These are phyloP conservation scores for Sorghum bicolor DNA, from an alignment of 176 grass and related monocot genomes.

Conservation along the genomic window Sorghum_bicolor_NCBIv3 NC_012874.2:67385501-67386000, in stretches of 20 bases:
- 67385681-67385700: neutral
- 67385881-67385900: constrained; percentile 82
- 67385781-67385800: neutral
- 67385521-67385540: neutral
- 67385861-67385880: constrained; percentile 56
- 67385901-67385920: constrained; percentile 82
- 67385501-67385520: neutral
- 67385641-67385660: neutral
- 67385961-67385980: constrained; percentile 37
- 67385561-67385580: too few relatives aligned
- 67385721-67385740: neutral
- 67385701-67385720: neutral
- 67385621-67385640: neutral
- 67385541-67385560: too few relatives aligned
- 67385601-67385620: neutral
- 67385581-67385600: neutral
- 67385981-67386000: constrained; percentile 52
- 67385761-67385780: neutral
- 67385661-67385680: neutral
- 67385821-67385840: neutral
- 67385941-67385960: constrained; percentile 32
- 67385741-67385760: neutral
- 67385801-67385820: neutral
- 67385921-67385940: constrained; percentile 74
- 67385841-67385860: neutral